Evolutionary conservation across 345 rosid genomes (phyloP).

Genomic region (Eucalyptus sideroxylon): DNA sequence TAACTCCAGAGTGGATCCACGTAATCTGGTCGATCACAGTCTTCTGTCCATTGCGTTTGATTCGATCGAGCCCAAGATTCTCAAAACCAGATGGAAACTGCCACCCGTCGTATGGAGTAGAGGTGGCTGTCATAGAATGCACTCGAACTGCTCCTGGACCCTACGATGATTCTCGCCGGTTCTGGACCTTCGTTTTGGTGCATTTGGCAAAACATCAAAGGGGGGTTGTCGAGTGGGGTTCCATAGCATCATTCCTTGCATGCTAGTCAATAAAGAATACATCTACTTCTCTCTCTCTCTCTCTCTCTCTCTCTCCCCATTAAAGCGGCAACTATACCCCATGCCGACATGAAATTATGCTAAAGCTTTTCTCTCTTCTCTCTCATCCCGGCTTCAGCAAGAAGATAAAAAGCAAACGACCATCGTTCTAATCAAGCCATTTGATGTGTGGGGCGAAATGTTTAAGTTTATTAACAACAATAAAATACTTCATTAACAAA

Average conservation of each 20-base stretch:
- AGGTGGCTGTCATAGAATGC: background rate
- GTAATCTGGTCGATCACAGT: background rate
- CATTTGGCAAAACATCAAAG: background rate
- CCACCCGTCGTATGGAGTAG: background rate
- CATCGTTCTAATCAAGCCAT: background rate
- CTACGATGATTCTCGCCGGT: background rate
- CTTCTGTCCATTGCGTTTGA: background rate
- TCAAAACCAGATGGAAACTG: background rate
- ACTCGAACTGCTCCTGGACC: background rate
- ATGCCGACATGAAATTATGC: background rate
- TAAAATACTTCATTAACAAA: background rate
- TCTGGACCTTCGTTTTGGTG: background rate
- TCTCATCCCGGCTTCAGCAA: background rate
- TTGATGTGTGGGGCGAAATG: background rate
- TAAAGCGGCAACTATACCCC: background rate
- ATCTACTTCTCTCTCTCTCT: background rate
- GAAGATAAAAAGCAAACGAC: background rate
- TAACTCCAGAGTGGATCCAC: background rate
- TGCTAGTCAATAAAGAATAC: background rate
- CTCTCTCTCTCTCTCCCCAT: background rate
- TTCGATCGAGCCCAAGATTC: background rate
- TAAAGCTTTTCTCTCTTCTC: background rate
- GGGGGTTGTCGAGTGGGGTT: background rate
- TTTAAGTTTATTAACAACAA: background rate
- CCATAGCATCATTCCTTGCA: background rate